phyloP scores from a whole-genome alignment of 129 eudicot species.

The Centella asiatica region DNA sequence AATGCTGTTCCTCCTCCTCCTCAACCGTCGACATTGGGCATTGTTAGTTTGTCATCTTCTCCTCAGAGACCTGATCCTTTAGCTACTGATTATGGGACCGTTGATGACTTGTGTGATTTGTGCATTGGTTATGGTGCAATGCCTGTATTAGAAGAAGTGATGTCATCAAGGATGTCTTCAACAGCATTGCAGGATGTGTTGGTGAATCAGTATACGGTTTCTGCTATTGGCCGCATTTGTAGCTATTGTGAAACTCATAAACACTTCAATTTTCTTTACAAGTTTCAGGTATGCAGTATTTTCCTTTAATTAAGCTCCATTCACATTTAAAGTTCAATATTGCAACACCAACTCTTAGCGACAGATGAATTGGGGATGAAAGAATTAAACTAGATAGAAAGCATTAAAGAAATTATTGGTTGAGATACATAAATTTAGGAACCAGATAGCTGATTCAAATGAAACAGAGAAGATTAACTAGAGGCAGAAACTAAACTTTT shows the following conservation, averaged over 20 bases:
- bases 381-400: too few relatives aligned
- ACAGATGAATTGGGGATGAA: too few relatives aligned
- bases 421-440: too few relatives aligned
- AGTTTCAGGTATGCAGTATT: constrained; percentile 53
- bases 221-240: constrained; percentile 85
- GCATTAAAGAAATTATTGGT: too few relatives aligned
- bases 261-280: constrained; percentile 81
- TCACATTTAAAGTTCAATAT: background rate
- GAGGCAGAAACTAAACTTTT: too few relatives aligned
- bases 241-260: constrained; percentile 84
- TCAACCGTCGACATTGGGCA: constrained; percentile 51
- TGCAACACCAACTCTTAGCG: background rate
- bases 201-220: constrained; percentile 57
- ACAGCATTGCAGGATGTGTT: constrained; percentile 31
- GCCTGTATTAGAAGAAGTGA: constrained; percentile 78
- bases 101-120: constrained; percentile 82
- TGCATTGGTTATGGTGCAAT: constrained; percentile 89
- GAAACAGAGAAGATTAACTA: too few relatives aligned
- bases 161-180: constrained; percentile 56
- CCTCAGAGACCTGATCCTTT: constrained; percentile 85
- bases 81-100: constrained; percentile 81
- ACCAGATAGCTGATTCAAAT: too few relatives aligned
- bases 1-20: constrained; percentile 67
- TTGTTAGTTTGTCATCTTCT: constrained; percentile 60
- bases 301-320: background rate